Conservation (phyloP, 2,329 filamentous ascomycete species). For the Alternaria panax region DNA sequence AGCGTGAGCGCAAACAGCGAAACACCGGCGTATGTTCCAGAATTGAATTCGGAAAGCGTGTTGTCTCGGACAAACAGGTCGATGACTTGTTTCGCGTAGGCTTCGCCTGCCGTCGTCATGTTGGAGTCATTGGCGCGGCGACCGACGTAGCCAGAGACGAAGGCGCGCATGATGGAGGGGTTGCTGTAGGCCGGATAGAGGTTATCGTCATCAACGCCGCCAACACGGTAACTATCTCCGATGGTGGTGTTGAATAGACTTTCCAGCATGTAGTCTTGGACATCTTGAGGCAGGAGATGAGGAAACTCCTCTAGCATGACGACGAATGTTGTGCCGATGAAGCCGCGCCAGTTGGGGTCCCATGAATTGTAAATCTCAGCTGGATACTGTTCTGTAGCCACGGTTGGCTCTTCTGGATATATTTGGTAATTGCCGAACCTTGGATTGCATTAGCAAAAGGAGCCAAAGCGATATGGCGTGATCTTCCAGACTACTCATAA, state of each 20-base stretch:
- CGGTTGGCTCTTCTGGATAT: conserved; percentile 64
- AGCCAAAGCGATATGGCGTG: not conserved
- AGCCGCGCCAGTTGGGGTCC: conserved; percentile 72
- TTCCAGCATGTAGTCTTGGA: conserved; percentile 58
- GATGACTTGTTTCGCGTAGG: conserved; percentile 63
- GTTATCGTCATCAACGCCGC: conserved; percentile 67
- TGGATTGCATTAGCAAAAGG: not conserved
- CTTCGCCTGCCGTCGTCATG: conserved; percentile 65
- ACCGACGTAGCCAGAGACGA: conserved; percentile 67
- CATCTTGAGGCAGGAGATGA: conserved; percentile 53
- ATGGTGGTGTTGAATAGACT: conserved; percentile 64
- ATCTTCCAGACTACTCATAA: not conserved
- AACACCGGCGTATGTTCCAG: conserved; percentile 69
- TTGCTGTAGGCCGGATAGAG: conserved; percentile 70
- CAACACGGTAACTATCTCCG: conserved; percentile 68
- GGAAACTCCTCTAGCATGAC: conserved; percentile 66
- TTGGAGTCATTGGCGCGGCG: conserved; percentile 62
- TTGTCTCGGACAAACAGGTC: conserved; percentile 63
- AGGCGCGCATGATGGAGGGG: conserved; percentile 68
- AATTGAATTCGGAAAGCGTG: conserved; percentile 70
- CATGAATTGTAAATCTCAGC: conserved; percentile 63
- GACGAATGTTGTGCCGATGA: conserved; percentile 66
- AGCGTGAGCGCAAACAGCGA: conserved; percentile 66
- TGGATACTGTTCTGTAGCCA: conserved; percentile 61
- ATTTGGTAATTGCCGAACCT: conserved; percentile 62